These are phyloP conservation scores for Pseudonectria foliicola DNA, from an alignment of 2,329 filamentous ascomycete genomes.

Conservation along the genomic window DNA sequence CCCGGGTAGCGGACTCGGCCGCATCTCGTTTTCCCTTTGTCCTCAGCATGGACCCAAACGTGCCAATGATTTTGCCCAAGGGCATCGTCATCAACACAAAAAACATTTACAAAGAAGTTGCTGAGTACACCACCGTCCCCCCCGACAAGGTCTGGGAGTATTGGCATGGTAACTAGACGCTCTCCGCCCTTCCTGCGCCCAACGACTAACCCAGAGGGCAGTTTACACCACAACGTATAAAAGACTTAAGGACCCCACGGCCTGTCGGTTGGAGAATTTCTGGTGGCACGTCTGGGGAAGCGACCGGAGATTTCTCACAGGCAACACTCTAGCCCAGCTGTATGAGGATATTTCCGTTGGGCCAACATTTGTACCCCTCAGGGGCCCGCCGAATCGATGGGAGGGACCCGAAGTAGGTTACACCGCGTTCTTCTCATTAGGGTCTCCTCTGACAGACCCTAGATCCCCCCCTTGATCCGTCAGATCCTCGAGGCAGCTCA, in stretches of 20 bases:
- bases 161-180: slow-evolving; percentile 45
- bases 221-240: slow-evolving; percentile 56
- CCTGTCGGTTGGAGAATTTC: slow-evolving; percentile 55
- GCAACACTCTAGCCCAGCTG: slow-evolving; percentile 45
- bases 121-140: slow-evolving; percentile 42
- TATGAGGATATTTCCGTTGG: slow-evolving; percentile 53
- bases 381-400: slow-evolving; percentile 46
- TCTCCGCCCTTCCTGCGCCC: slow-evolving; percentile 5
- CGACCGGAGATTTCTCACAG: slow-evolving; percentile 45
- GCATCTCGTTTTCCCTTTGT: slow-evolving; percentile 2
- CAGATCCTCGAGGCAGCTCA: slow-evolving; percentile 21
- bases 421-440: slow-evolving; percentile 3
- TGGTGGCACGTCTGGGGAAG: slow-evolving; percentile 63
- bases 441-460: slow-evolving; percentile 7
- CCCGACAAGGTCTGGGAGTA: slow-evolving; percentile 47
- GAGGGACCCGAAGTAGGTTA: slow-evolving; percentile 41
- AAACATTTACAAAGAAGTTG: slow-evolving; percentile 47
- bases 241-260: slow-evolving; percentile 53
- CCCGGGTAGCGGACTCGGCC: slow-evolving; percentile 3
- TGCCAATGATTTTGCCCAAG: slow-evolving; percentile 45
- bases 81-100: slow-evolving; percentile 50
- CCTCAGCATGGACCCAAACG: slow-evolving; percentile 25
- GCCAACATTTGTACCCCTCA: slow-evolving; percentile 49
- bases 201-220: slow-evolving; percentile 21
- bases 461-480: slow-evolving; percentile 24